Base-by-base conservation (phyloP, 2,329 filamentous ascomycete species). In the Lachnellula arida region DNA sequence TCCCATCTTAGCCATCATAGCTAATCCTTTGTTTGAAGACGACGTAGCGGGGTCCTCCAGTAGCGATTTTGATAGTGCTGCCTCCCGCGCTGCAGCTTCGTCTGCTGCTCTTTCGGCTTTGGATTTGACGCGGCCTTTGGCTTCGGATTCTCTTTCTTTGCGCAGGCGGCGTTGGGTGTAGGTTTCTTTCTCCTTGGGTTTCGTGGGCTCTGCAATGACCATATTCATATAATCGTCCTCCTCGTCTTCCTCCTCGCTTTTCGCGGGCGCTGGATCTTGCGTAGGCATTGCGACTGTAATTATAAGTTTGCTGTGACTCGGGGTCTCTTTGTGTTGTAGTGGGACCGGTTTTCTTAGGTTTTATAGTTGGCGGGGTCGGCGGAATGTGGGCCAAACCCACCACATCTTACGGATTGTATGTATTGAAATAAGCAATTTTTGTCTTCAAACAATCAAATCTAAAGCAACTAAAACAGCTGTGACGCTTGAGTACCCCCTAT, bases 221-320 rank as follows among this genome's bases (percentile, higher is more conserved):
- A 99, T 97, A 65, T 87, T 91, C 88, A 99, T 95, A 78, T 99
- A 97, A 73, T 99, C 94, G 61, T 97, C 91, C 60, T 91, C 89
- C 19, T 91, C 89, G 6, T 90, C 88, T 2, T 79, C 78, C 0
- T 68, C 70, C 5, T 63, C 63, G n/a, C 9, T 14, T 25, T 48
- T 53, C 22, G 12, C 28, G 5, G 56, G 37, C 17, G 32, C 19
- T 15, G 53, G 35, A 39, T 64, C 58, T 59, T 55, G 56, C n/a
- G 59, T 42, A 34, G 61, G 19, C 62, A 65, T 66, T 25, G 48
- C 57, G 43, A 48, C 44, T 22, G 6, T n/a, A n/a, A n/a, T n/a
- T 28, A 28, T 9, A 8, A 28, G 2, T 28, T 28, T 8, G 25
- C 25, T 32, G 28, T 32, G 28, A 11, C 28, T 32, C 25, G 1